These are phyloP conservation scores for Cystobasidium pallidum DNA, from an alignment of 1,284 basidiomycete genomes.

Conservation along the genomic window DNA sequence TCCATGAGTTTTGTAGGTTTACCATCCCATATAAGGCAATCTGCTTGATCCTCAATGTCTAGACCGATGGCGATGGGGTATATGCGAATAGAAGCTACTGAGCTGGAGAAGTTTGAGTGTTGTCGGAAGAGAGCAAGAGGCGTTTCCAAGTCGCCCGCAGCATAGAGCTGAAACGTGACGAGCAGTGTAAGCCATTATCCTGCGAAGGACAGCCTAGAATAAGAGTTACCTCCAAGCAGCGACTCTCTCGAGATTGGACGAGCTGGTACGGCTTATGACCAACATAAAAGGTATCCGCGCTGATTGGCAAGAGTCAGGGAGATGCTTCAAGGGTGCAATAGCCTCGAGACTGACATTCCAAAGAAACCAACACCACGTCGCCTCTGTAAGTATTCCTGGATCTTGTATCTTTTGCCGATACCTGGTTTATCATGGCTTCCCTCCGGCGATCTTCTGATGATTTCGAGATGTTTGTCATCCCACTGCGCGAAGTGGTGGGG, in stretches of 20 bases:
- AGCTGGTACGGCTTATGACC: conserved; percentile 14
- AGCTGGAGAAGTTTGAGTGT: conserved; percentile 11
- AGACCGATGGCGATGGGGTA: conserved; percentile 9
- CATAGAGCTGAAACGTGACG: not conserved
- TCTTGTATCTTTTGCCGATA: conserved; percentile 15
- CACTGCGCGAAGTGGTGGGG: conserved; percentile 19
- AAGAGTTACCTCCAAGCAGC: not conserved
- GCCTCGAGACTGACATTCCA: not conserved
- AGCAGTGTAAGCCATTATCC: not conserved
- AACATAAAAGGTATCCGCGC: conserved; percentile 18
- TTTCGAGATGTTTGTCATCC: conserved; percentile 10
- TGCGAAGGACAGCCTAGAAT: not conserved
- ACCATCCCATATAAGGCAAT: not conserved
- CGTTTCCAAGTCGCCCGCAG: not conserved
- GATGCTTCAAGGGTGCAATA: no score
- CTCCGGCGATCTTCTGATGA: not conserved
- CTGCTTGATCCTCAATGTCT: not conserved
- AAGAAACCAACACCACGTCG: not conserved
- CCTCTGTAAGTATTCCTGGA: conserved; percentile 9
- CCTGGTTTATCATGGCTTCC: not conserved
- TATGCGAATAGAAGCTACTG: conserved; percentile 23
- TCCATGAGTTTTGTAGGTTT: conserved; percentile 20
- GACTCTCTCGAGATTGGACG: not conserved
- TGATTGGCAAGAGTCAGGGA: no score
- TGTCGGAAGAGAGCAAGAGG: conserved; percentile 24